Evolutionary conservation across 345 rosid genomes (phyloP).

Genomic region (Gossypium longicalyx): DNA sequence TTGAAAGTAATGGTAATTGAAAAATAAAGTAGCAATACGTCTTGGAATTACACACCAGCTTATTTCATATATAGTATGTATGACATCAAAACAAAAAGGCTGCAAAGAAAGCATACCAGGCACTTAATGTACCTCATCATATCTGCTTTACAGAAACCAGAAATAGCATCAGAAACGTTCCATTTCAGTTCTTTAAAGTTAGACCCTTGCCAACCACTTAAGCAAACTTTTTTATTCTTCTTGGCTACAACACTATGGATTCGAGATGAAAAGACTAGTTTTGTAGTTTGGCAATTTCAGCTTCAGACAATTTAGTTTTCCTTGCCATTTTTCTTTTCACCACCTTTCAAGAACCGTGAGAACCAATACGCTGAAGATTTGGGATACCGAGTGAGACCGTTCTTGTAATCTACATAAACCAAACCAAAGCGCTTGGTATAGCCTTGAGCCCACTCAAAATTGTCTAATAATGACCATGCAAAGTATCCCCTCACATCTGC

Average conservation of each 20-base stretch:
- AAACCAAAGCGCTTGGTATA: slow-evolving; percentile 86
- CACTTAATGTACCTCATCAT: neutral
- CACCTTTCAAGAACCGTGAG: slow-evolving; percentile 59
- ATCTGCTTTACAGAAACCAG: neutral
- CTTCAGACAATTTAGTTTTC: slow-evolving; percentile 27
- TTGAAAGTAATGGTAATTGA: neutral
- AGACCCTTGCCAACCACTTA: neutral
- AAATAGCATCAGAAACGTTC: neutral
- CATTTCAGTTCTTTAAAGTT: neutral
- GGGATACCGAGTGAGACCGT: slow-evolving; percentile 69
- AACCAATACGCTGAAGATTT: slow-evolving; percentile 94
- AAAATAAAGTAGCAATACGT: no score
- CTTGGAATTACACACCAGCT: neutral
- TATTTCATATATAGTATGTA: neutral
- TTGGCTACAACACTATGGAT: neutral
- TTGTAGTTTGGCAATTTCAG: neutral
- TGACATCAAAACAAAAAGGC: neutral
- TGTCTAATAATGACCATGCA: slow-evolving; percentile 90
- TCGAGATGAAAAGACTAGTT: neutral
- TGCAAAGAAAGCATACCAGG: neutral
- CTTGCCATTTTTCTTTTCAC: slow-evolving; percentile 39
- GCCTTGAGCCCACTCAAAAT: slow-evolving; percentile 94
- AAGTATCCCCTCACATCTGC: slow-evolving; percentile 84
- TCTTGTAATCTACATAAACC: slow-evolving; percentile 80
- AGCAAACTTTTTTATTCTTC: neutral